phyloP scores from a whole-genome alignment of 176 grass and related monocot species.

The Musa acuminata region DNA sequence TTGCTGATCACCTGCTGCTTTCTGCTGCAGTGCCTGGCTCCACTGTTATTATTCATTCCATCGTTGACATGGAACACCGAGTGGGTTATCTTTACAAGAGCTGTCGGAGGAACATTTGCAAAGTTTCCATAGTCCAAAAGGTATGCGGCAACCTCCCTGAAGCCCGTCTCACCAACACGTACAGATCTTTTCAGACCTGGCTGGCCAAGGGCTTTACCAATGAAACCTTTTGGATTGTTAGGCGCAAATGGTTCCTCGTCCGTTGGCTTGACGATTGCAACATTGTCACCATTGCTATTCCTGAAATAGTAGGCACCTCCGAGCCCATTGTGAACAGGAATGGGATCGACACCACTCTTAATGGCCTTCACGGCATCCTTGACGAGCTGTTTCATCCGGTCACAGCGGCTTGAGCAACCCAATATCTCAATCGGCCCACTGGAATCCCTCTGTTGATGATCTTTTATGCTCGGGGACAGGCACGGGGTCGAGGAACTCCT shows the following conservation, averaged over 20 bases:
- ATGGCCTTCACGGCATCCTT: conserved; percentile 10
- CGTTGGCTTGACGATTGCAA: conserved; percentile 19
- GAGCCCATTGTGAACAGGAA: conserved; percentile 15
- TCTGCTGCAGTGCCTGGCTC: neutral
- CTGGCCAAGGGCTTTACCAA: conserved; percentile 18
- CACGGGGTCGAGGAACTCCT: conserved; percentile 18
- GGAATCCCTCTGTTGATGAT: conserved; percentile 5
- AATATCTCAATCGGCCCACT: conserved; percentile 18
- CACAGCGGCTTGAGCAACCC: conserved; percentile 11
- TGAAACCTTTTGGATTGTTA: conserved; percentile 23
- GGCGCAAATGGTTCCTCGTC: conserved; percentile 21
- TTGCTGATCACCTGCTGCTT: conserved; percentile 10
- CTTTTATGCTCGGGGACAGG: neutral
- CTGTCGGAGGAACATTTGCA: conserved; percentile 18
- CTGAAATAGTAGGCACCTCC: conserved; percentile 21
- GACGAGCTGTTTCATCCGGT: conserved; percentile 15
- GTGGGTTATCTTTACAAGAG: conserved; percentile 20
- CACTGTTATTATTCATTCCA: conserved; percentile 2
- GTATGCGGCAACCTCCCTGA: conserved; percentile 21
- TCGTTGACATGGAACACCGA: conserved; percentile 15
- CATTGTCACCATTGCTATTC: conserved; percentile 8
- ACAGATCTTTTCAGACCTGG: conserved; percentile 19
- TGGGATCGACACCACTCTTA: conserved; percentile 6
- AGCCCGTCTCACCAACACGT: conserved; percentile 14
- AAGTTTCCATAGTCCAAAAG: conserved; percentile 16